Base-by-base conservation (phyloP, 2,329 filamentous ascomycete genomes). In the Juglanconis juglandina region DNA sequence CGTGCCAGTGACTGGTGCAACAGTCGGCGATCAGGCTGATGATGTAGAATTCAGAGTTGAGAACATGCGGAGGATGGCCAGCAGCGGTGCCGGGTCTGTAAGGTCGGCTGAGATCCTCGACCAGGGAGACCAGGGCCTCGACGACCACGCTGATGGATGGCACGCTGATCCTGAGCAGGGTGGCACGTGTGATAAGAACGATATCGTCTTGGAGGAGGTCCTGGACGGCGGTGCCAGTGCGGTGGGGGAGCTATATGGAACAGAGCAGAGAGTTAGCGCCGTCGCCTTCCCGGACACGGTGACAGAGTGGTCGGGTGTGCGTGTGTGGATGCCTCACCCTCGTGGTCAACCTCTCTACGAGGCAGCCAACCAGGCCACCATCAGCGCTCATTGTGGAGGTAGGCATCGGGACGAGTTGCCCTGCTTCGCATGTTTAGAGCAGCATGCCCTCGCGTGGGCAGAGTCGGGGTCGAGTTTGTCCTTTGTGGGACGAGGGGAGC, bases 31-130 rank as follows among this genome's bases (percentile, higher is more conserved):
- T 78, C 47, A 89, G 75, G 52, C 82, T 79, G 53, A 89, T 72
- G n/a, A 88, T 75, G 66, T 87, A 89, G 52, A 86, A 75, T 70
- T 89, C 86, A 17, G 87, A 88, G 51, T 84, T 78, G 37, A 88
- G 74, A 55, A 89, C 78, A 68, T 87, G 83, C 42, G 78, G 74
- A 2, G 86, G 85, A 66, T 87, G 85, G 30, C 76, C 73, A 50
- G 78, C 72, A 58, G 83, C 74, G 53, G 47, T 33, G n/a, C 54
- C 51, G 39, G 55, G 41, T 63, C 79, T 79, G 68, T 84, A 85
- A 3, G 83, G 81, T 53, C 80, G 80, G 34, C 77, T 75, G 44
- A 88, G 76, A 42, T 86, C 83, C 69, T 87, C 84, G 50, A 88
- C 77, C 5, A 87, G 73, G 44, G 77, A 74, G 24, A 88, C 70